These are phyloP conservation scores for Leccinum fibrillosum DNA, from an alignment of 768 basidiomycete species.

Conservation along the genomic window DNA sequence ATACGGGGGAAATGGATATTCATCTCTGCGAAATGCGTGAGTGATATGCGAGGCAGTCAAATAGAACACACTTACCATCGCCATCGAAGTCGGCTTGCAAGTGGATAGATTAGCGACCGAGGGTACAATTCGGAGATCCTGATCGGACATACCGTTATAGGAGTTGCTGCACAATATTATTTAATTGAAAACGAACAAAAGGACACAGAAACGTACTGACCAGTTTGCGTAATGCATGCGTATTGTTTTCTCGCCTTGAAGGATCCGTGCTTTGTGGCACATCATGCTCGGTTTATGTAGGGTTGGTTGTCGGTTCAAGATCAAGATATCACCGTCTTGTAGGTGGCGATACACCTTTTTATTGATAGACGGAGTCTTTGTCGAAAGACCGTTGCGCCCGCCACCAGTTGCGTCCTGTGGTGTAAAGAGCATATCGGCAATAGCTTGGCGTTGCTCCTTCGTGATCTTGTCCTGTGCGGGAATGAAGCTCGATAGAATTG, in stretches of 20 bases:
- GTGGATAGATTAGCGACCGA: slow-evolving; percentile 6
- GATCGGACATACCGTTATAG: slow-evolving; percentile 72
- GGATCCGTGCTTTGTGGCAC: slow-evolving; percentile 89
- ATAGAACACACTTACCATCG: slow-evolving; percentile 53
- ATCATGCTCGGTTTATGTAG: slow-evolving; percentile 99
- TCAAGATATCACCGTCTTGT: slow-evolving; percentile 89
- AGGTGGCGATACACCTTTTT: slow-evolving; percentile 98
- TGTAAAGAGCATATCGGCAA: slow-evolving; percentile 92
- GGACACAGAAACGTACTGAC: slow-evolving; percentile 42
- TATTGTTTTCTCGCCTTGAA: slow-evolving; percentile 97
- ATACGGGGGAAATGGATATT: slow-evolving; percentile 98
- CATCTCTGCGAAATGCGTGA: slow-evolving; percentile 66
- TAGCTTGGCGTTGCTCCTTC: slow-evolving; percentile 87
- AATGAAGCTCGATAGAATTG: slow-evolving; percentile 1
- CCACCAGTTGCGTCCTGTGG: slow-evolving; percentile 66
- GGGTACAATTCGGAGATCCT: slow-evolving; percentile 1
- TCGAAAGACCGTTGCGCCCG: slow-evolving; percentile 57
- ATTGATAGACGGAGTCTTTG: slow-evolving; percentile 77
- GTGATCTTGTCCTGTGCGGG: slow-evolving; percentile 71
- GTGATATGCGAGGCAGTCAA: not conserved
- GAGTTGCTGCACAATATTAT: slow-evolving; percentile 66
- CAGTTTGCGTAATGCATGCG: slow-evolving; percentile 99
- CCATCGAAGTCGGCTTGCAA: slow-evolving; percentile 84
- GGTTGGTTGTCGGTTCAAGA: slow-evolving; percentile 97
- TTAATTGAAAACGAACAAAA: slow-evolving; percentile 11